Percentiles rank a stretch among this genome's conserved stretches.
Evolutionary conservation across 352 stramenopile genomes (phyloP).

Genomic region (Pythium vanterpoolii): DNA sequence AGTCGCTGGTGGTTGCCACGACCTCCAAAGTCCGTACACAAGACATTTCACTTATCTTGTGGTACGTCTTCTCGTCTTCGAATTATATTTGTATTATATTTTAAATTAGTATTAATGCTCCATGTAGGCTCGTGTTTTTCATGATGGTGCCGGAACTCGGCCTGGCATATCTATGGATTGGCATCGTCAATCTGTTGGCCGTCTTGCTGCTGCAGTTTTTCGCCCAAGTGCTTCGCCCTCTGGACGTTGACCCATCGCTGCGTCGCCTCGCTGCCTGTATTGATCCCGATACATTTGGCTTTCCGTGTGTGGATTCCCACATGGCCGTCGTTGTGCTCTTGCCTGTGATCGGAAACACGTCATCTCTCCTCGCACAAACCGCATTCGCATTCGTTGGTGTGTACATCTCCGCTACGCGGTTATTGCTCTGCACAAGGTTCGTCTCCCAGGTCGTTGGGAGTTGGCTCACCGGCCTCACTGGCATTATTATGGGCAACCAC

Average conservation of each 20-base stretch:
- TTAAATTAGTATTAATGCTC: not conserved
- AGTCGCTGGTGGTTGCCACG: constrained; percentile 40
- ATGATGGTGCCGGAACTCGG: constrained; percentile 49
- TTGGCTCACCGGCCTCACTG: constrained; percentile 54
- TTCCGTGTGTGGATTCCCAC: constrained; percentile 73
- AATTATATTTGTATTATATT: not conserved
- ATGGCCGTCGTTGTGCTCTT: constrained; percentile 71
- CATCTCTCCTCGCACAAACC: constrained; percentile 27
- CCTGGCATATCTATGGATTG: constrained; percentile 69
- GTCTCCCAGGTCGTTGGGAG: constrained; percentile 54
- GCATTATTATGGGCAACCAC: constrained; percentile 57
- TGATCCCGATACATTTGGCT: constrained; percentile 49
- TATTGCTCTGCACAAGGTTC: constrained; percentile 53
- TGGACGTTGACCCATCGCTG: constrained; percentile 47
- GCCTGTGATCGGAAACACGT: constrained; percentile 43
- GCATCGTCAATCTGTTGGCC: constrained; percentile 46
- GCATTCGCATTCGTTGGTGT: constrained; percentile 25
- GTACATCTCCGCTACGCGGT: constrained; percentile 29
- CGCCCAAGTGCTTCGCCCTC: constrained; percentile 35
- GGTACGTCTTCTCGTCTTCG: constrained; percentile 26
- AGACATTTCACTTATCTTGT: constrained; percentile 63
- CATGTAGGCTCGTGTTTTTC: constrained; percentile 60
- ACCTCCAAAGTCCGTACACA: constrained; percentile 54
- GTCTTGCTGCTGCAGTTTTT: constrained; percentile 51
- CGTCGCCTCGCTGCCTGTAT: constrained; percentile 20